phyloP scores from a whole-genome alignment of 2,329 filamentous ascomycete species.

The Dactylonectria estremocensis region DNA sequence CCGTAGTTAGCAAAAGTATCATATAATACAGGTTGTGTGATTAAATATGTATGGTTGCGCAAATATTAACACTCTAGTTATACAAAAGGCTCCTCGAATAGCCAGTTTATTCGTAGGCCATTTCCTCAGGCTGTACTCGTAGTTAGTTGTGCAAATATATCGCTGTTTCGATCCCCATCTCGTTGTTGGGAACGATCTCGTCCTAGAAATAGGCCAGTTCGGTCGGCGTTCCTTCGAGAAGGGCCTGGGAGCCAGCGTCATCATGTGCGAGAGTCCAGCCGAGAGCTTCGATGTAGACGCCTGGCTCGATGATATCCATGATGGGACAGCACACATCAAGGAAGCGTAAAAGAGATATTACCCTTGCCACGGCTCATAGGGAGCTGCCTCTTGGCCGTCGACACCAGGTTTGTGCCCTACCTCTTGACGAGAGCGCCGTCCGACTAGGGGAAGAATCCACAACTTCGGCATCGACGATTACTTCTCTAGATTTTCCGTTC shows the following conservation, averaged over 20 bases:
- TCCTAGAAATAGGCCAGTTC: slow-evolving; percentile 11
- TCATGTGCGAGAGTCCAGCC: slow-evolving; percentile 61
- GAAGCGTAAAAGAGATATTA: slow-evolving; percentile 59
- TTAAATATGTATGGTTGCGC: too few relatives aligned
- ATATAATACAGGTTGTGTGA: too few relatives aligned
- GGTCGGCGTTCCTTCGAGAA: slow-evolving; percentile 30
- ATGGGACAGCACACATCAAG: slow-evolving; percentile 60
- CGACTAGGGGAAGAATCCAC: not conserved
- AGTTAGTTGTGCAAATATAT: not conserved
- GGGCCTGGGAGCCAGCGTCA: slow-evolving; percentile 40
- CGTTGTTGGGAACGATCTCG: slow-evolving; percentile 44
- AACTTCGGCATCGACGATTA: not conserved
- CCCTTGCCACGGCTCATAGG: slow-evolving; percentile 27
- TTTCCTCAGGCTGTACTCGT: not conserved
- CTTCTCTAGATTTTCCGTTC: not conserved
- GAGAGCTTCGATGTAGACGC: slow-evolving; percentile 61
- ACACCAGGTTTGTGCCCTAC: not conserved
- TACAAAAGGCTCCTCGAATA: not conserved
- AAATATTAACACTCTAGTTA: too few relatives aligned
- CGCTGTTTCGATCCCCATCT: slow-evolving; percentile 33
- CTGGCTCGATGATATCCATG: slow-evolving; percentile 63
- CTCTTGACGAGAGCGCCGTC: not conserved
- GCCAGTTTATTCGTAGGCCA: not conserved
- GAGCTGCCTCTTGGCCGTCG: slow-evolving; percentile 38
- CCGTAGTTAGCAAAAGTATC: too few relatives aligned